Base-by-base conservation (phyloP, 164 flowering plant species). In the Liriodendron chinense region DNA sequence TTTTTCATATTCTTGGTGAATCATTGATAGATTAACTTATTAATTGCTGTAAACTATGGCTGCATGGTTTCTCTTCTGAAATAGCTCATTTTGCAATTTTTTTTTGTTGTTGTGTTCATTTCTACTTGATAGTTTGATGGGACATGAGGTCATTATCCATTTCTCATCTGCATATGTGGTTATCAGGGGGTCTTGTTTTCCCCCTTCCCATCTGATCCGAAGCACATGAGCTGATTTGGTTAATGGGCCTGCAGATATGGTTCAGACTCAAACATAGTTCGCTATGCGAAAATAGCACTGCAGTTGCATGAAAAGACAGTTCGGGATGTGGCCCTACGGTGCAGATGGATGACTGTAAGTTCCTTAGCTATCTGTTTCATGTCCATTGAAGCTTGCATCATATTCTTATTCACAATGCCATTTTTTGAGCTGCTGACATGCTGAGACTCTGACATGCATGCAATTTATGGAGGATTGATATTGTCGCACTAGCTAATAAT, bases 291-390 rank as follows among this genome's bases (percentile, higher is more conserved):
- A 80, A 87, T 92, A 76, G 94, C 96, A 2, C 67, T 84, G 86
- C 80, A 57, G 50, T 82, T 92, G 12, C 85, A 80, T 21, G 83
- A 85, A 50, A 90, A 92, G 84, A 89, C 87, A 5, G 87, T 86
- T 0, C 79, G 96, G 26, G 96, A 92, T 86, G 90, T 90, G 43
- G 96, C 96, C 14, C 71, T 92, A 66, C 92, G 94, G 48, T 82
- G 85, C 79, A 85, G 87, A 79, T 92, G 92, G 94, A 89, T 89
- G 92, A 82, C 75, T 69, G 94, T 91, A 76, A 85, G 92, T 80
- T 80, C 47, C 61, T 8, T 57, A 3, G 18, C 43, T 69, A 53
- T 62, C 25, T 16, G 14, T 79, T 68, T 20, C 72, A 12, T 48
- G 47, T 67, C 25, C 47, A 25, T 28, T 25, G 28, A 67, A 28